Percentiles rank a stretch among this genome's conserved stretches.
phyloP scores from a whole-genome alignment of 1,284 basidiomycete species.

The Inonotus hispidus region DNA sequence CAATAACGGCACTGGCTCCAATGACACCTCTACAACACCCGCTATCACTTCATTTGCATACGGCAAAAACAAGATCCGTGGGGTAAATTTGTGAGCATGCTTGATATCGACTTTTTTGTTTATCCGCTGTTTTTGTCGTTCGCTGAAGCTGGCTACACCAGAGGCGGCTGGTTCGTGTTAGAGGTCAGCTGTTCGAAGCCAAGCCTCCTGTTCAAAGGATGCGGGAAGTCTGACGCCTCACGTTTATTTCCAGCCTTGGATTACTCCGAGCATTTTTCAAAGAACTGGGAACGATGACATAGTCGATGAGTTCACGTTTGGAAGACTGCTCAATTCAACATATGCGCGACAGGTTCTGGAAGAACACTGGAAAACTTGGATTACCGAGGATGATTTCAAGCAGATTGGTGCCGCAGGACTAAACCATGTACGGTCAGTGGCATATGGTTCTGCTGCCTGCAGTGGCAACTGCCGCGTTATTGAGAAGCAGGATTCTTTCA shows the following conservation, averaged over 20 bases:
- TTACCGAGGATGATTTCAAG: conserved; percentile 64
- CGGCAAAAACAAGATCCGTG: conserved; percentile 21
- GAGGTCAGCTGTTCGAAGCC: conserved; percentile 17
- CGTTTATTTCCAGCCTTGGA: conserved; percentile 52
- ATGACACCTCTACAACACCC: conserved; percentile 1
- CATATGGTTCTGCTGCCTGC: not conserved
- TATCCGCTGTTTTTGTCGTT: not conserved
- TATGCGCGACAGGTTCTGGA: conserved; percentile 44
- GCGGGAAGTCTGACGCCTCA: not conserved
- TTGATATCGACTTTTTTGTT: not conserved
- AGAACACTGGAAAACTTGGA: conserved; percentile 69
- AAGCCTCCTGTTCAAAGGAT: not conserved
- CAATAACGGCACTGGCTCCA: conserved; percentile 9
- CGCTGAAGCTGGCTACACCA: conserved; percentile 1
- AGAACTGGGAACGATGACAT: conserved; percentile 55
- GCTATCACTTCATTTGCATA: conserved; percentile 16
- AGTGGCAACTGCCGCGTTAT: not conserved
- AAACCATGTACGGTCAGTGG: conserved; percentile 64
- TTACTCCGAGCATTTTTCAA: conserved; percentile 66
- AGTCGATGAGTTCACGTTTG: conserved; percentile 68
- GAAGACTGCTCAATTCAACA: conserved; percentile 44
- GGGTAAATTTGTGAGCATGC: conserved; percentile 22
- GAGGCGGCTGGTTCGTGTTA: conserved; percentile 25
- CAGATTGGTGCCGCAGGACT: conserved; percentile 65
- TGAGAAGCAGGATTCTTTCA: not conserved